Base-by-base conservation (phyloP, 176 grass and related monocot species). In the Phoenix roebelenii region DNA sequence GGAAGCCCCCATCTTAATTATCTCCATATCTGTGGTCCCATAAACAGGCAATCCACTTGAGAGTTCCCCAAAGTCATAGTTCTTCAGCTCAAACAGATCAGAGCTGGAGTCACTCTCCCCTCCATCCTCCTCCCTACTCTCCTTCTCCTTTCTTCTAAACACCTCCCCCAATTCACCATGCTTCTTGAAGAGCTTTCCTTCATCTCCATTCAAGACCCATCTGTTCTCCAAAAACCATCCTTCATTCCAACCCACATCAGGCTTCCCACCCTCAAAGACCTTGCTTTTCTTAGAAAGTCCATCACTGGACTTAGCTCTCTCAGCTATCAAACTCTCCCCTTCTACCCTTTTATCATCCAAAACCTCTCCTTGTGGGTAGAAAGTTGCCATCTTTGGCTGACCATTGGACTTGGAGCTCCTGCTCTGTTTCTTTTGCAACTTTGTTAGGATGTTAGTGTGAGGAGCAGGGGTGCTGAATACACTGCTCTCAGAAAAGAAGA, bases 51-150 rank as follows among this genome's bases (percentile, higher is more conserved):
- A 18, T 19, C 16, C 60, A 50, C 18, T 49, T 17, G 35, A 44
- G 35, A 44, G 12, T 14, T 22, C 15, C 15, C 1, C 39, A 3
- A 65, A 49, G 24, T 52, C 44, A 51, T 23, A 65, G 39, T 22
- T 65, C 49, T 65, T 26, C 16, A 65, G 63, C 22, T 65, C 63
- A 26, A 65, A 65, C 16, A 65, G 63, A 65, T 65, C 63, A 25
- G 63, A 52, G 23, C 63, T 52, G 23, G 63, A 52, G 5, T 65
- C 63, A 17, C 63, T 65, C 63, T 22, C 22, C 16, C 49, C 20
- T 18, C 3, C 63, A 16, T 63, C 60, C 6, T 65, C 62, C 19
- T 65, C 62, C 50, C 62, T 63, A 49, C 32, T 35, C 29, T 63
- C 61, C 61, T 18, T 15, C 61, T 63, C 30, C 22, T 51, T 65